Evolutionary conservation across 2,329 filamentous ascomycete species (phyloP), one percentile per base, ranked within the genome.

Genomic region (Colletotrichum ledebouriae): DNA sequence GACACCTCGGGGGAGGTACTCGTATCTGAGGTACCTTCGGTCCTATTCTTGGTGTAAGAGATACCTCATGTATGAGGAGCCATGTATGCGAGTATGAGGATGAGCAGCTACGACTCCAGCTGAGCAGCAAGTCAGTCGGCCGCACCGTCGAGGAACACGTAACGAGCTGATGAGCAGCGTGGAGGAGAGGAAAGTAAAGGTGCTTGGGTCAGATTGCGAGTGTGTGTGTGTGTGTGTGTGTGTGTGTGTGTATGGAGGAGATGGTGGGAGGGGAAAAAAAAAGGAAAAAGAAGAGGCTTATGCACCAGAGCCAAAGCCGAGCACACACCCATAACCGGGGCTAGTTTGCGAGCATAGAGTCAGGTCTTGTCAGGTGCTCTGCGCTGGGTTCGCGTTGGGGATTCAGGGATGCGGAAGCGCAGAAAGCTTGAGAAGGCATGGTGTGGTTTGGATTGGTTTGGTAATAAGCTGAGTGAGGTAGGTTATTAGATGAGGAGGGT

Each of bases 261-360:
- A 47, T 41, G 52, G 41, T 58, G 52, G 17, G 57, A 52, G 34
- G 41, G 10, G 20, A 56, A 33, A 47, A 50, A 39, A 41, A 37
- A 49, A 34, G 47, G 44, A 65, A 59, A n/a, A 37, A 42, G 9
- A 59, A 59, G 47, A 70, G 62, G 69, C 69, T 69, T 59, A 65
- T 70, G 69, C 69, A 57, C 39, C 60, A 52, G 39, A 65, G 60
- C 60, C 41, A 64, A 61, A 58, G 56, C 65, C 65, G 55, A 64
- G 57, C 46, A 55, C 55, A 59, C 55, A 25, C 59, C 66, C 62
- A 55, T 61, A 63, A 70, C 59, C 53, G 58, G 67, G 62, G 61
- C 66, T 67, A 63, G 69, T 65, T 70, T 70, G 69, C 69, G 69
- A 71, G 62, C 53, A 55, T 52, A 58, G 68, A 70, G 68, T 69